phyloP scores from a whole-genome alignment of 768 basidiomycete genomes.

The Pilatotrama ljubarskyi region DNA sequence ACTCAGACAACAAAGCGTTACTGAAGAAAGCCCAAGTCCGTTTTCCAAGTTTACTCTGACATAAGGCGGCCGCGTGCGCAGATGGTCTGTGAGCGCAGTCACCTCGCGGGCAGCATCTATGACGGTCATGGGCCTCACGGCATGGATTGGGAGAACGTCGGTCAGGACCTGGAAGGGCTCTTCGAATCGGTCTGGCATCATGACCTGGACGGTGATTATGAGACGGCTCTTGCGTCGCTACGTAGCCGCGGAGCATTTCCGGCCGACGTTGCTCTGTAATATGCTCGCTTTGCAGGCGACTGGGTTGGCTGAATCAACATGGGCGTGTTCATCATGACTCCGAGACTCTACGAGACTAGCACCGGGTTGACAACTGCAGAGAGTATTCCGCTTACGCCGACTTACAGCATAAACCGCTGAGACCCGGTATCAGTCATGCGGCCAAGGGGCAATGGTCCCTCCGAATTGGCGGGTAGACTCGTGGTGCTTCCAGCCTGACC shows the following conservation, averaged over 20 bases:
- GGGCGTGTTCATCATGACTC: no score
- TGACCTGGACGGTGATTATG: constrained; percentile 42
- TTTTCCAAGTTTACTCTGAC: constrained; percentile 45
- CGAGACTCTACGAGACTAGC: no score
- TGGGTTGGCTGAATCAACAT: no score
- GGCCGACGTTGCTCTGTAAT: not conserved
- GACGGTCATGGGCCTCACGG: constrained; percentile 40
- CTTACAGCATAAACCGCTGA: no score
- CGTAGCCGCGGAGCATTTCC: constrained; percentile 16
- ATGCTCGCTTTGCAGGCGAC: no score
- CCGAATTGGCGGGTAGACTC: no score
- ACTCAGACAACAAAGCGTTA: not conserved
- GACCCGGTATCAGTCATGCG: no score
- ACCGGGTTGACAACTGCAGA: no score
- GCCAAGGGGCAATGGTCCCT: no score
- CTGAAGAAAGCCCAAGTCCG: constrained; percentile 33
- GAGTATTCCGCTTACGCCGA: no score
- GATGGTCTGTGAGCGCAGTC: constrained; percentile 46
- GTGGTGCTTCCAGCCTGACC: no score
- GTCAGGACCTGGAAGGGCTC: constrained; percentile 38
- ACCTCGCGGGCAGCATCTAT: constrained; percentile 43
- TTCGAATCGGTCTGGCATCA: constrained; percentile 54
- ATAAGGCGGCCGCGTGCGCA: constrained; percentile 50
- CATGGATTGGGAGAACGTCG: constrained; percentile 30
- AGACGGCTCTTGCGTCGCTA: constrained; percentile 30